A percentile compares a stretch with the other conserved stretches of the same genome.
Conservation (phyloP, 768 basidiomycete genomes). For the Pleurotus platypus region DNA sequence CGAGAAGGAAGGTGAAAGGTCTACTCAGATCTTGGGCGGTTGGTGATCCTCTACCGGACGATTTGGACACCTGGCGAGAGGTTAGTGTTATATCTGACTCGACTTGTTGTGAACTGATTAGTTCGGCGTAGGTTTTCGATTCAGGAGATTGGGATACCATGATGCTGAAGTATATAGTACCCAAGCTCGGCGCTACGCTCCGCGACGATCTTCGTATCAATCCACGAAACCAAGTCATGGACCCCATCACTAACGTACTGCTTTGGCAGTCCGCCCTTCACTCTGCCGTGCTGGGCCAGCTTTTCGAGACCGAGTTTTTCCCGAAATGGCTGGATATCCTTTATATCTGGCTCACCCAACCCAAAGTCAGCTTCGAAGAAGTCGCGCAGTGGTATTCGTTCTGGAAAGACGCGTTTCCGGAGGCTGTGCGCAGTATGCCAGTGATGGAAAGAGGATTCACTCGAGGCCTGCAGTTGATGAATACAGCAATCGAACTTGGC, state of each 20-base stretch:
- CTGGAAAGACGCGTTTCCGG: slow-evolving; percentile 83
- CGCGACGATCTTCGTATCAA: slow-evolving; percentile 88
- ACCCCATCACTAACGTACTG: slow-evolving; percentile 71
- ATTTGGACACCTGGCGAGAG: slow-evolving; percentile 78
- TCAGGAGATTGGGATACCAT: slow-evolving; percentile 86
- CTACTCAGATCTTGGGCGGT: slow-evolving; percentile 73
- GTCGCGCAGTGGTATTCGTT: slow-evolving; percentile 90
- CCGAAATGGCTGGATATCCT: slow-evolving; percentile 94
- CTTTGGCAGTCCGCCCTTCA: slow-evolving; percentile 76
- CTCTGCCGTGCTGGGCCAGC: slow-evolving; percentile 71
- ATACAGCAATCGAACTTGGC: slow-evolving; percentile 86
- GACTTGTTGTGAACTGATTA: no score
- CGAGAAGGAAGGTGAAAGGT: slow-evolving; percentile 80
- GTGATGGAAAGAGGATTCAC: slow-evolving; percentile 80
- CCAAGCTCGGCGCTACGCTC: slow-evolving; percentile 80
- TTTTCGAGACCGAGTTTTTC: slow-evolving; percentile 92
- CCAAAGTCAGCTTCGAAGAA: slow-evolving; percentile 83
- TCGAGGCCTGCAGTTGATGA: slow-evolving; percentile 89
- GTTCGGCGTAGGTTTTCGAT: slow-evolving; percentile 59
- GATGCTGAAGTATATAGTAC: slow-evolving; percentile 87
- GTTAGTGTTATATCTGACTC: slow-evolving; percentile 35
- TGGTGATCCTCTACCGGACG: slow-evolving; percentile 70
- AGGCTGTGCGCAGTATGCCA: slow-evolving; percentile 58
- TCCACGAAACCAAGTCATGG: slow-evolving; percentile 87
- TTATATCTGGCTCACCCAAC: slow-evolving; percentile 91